These are phyloP conservation scores for Diutina ranongensis DNA, from an alignment of 1,139 yeast genomes.

Conservation along the genomic window DNA sequence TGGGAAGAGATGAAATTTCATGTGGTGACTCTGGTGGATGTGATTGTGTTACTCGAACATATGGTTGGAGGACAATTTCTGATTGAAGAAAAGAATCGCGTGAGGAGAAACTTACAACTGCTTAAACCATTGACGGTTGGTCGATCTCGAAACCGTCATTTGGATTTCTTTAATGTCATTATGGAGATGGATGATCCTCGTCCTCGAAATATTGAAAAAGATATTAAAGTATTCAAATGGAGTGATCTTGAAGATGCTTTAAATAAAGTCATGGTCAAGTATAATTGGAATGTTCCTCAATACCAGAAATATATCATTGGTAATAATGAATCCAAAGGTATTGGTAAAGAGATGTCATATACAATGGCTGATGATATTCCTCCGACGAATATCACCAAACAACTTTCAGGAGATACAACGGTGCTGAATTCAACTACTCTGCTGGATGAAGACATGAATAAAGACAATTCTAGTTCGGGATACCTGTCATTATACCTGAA, in stretches of 20 bases:
- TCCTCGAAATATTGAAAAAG: conserved; percentile 65
- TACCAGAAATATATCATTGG: conserved; percentile 2
- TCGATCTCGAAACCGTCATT: conserved; percentile 32
- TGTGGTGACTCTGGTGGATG: conserved; percentile 58
- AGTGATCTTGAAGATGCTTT: conserved; percentile 40
- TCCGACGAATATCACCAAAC: too few species aligned
- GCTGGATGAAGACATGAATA: neutral
- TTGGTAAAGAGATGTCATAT: too few species aligned
- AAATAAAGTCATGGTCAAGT: conserved; percentile 51
- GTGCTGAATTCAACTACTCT: conserved; percentile 1
- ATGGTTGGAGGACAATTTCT: conserved; percentile 46
- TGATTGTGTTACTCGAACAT: conserved; percentile 46
- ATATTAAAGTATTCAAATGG: conserved; percentile 62
- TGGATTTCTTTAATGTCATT: conserved; percentile 42
- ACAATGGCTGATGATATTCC: too few species aligned
- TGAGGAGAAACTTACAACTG: conserved; percentile 56
- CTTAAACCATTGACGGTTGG: conserved; percentile 53
- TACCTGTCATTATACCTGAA: neutral
- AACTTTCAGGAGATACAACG: conserved; percentile 2
- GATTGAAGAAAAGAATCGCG: conserved; percentile 60
- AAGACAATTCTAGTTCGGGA: neutral
- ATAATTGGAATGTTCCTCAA: conserved; percentile 12
- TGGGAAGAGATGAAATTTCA: conserved; percentile 42
- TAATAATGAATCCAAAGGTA: neutral
- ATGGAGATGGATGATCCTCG: conserved; percentile 59